Base-by-base conservation (phyloP, 2,329 filamentous ascomycete genomes). In the Colletotrichum brevisporum region DNA sequence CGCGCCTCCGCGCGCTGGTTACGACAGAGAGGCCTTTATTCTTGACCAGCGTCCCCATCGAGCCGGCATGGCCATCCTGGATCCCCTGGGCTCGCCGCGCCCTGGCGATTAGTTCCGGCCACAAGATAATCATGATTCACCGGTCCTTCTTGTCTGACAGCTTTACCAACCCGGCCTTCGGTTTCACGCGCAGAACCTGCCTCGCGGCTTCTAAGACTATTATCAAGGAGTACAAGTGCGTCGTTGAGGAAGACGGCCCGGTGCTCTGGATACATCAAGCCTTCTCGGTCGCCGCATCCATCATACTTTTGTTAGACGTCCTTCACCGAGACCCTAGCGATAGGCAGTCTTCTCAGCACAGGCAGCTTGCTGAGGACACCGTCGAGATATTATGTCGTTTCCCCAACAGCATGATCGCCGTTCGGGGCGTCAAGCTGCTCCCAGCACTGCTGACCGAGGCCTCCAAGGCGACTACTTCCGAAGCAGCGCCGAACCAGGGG, bases 41-140 rank as follows among this genome's bases (percentile, higher is more conserved):
- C 10, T 58, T 81, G 2, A 73, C 76, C 0, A 72, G 72, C 9
- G 74, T 75, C 18, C 73, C 75, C 3, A 57, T 74, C 1, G 75
- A 77, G 48, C 72, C 76, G 24, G 65, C 66, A 16, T 76, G 77
- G 70, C 78, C 78, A 2, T 67, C 71, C 1, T 82, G 75, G 75
- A 71, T 80, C 9, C 71, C 73, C 3, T 79, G 74, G 67, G 79
- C 79, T 3, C 75, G 79, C 8, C 75, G 75, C 6, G 76, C 80
- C 31, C 73, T 82, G 18, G 77, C 80, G 12, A 81, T 82, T 27
- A 79, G 76, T 1, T 77, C 79, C 2, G 76, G 77, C 2, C 78
- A 82, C 65, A 82, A 82, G 67, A 80, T 82, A 60, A 82, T 82
- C 72, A 81, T 82, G 79, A 80, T 82, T 21, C 80, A 82, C 66